phyloP scores from a whole-genome alignment of 345 rosid species.

The Euphorbia lathyris region DNA sequence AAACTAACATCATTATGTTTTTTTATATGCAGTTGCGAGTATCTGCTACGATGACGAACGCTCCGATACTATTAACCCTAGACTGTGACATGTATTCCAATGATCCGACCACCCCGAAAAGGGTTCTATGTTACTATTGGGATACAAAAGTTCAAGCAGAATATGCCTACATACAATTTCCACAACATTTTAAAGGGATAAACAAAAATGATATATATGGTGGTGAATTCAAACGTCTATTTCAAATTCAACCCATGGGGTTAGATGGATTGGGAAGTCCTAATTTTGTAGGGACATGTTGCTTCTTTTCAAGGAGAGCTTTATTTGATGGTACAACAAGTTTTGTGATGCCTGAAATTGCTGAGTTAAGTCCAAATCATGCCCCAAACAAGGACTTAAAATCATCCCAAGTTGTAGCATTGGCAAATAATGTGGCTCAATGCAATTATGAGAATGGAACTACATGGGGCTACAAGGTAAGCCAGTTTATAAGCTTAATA shows the following conservation, averaged over 20 bases:
- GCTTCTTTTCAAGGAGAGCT: slow-evolving; percentile 54
- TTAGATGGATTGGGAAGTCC: slow-evolving; percentile 51
- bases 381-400: slow-evolving; percentile 27
- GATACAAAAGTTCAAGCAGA: slow-evolving; percentile 31
- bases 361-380: slow-evolving; percentile 30
- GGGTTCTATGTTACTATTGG: slow-evolving; percentile 47
- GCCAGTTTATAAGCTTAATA: too few relatives aligned
- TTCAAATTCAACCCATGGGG: slow-evolving; percentile 42
- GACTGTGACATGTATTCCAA: slow-evolving; percentile 85
- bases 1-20: too few relatives aligned
- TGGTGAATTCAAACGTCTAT: slow-evolving; percentile 36
- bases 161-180: slow-evolving; percentile 56
- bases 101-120: slow-evolving; percentile 49
- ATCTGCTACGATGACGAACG: slow-evolving; percentile 63
- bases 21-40: slow-evolving; percentile 52
- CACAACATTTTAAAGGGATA: slow-evolving; percentile 55
- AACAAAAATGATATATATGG: slow-evolving; percentile 55
- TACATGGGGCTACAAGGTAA: slow-evolving; percentile 64
- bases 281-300: slow-evolving; percentile 46
- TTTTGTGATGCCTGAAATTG: slow-evolving; percentile 28
- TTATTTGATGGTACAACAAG: slow-evolving; percentile 45
- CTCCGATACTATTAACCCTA: slow-evolving; percentile 57
- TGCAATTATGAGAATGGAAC: slow-evolving; percentile 50
- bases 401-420: slow-evolving; percentile 19
- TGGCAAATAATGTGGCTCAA: slow-evolving; percentile 51